A percentile compares a stretch with the other conserved stretches of the same genome.
Evolutionary conservation across 2,329 filamentous ascomycete genomes (phyloP).

Genomic region (Capronia americana): DNA sequence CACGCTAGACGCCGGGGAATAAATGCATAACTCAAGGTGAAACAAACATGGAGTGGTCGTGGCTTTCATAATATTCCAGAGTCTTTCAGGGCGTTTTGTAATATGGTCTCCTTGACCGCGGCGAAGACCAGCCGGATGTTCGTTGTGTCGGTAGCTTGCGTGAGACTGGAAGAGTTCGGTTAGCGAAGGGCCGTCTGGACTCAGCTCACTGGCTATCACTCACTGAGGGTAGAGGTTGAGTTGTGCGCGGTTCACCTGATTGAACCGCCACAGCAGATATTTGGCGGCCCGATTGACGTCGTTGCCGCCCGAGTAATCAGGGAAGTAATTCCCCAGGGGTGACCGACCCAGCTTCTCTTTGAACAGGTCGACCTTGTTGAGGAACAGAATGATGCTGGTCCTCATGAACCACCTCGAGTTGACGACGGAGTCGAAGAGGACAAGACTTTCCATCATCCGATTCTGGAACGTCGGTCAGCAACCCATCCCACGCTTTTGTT

Average conservation of each 20-base stretch:
- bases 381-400: conserved; percentile 96
- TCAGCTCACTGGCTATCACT: conserved; percentile 50
- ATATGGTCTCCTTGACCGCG: conserved; percentile 96
- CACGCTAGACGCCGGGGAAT: conserved; percentile 33
- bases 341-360: conserved; percentile 90
- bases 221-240: conserved; percentile 98
- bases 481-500: not conserved
- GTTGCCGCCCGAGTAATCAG: conserved; percentile 95
- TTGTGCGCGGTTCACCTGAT: conserved; percentile 95
- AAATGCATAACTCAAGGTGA: conserved; percentile 30
- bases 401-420: conserved; percentile 99
- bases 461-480: conserved; percentile 65
- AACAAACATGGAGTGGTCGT: conserved; percentile 29
- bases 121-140: conserved; percentile 98
- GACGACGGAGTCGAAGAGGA: conserved; percentile 97
- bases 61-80: conserved; percentile 82
- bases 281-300: conserved; percentile 98
- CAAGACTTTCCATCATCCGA: conserved; percentile 98
- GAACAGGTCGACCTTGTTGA: conserved; percentile 99
- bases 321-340: conserved; percentile 92
- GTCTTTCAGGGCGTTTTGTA: conserved; percentile 97
- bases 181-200: not conserved
- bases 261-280: conserved; percentile 97
- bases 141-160: conserved; percentile 97
- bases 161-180: conserved; percentile 67